Conservation (phyloP, 2,329 filamentous ascomycete genomes). For the Clonostachys rhizophaga region DNA sequence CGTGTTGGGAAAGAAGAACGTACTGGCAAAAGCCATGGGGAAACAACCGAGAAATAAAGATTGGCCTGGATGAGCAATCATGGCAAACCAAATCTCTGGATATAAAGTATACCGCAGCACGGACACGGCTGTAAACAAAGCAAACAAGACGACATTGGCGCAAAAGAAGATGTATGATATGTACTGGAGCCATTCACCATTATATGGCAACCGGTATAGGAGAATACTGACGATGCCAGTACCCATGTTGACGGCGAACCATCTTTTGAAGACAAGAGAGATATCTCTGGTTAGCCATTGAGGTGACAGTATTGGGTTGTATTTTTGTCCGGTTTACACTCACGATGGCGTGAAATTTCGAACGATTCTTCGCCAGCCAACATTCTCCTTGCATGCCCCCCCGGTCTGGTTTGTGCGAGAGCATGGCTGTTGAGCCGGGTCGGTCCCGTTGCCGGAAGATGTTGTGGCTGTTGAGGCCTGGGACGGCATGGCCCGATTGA, state of each 20-base stretch:
- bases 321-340: conserved; percentile 11
- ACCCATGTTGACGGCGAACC: conserved; percentile 61
- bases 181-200: conserved; percentile 50
- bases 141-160: conserved; percentile 55
- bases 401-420: no score
- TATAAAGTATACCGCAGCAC: conserved; percentile 59
- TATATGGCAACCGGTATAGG: conserved; percentile 57
- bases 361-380: conserved; percentile 38
- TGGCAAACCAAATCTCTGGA: conserved; percentile 59
- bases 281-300: not conserved
- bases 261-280: conserved; percentile 23
- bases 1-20: conserved; percentile 5
- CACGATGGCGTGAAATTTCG: conserved; percentile 52
- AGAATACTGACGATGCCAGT: conserved; percentile 64
- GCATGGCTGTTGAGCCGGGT: no score
- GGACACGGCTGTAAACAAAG: conserved; percentile 46
- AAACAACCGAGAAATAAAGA: conserved; percentile 65
- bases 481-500: no score
- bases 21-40: conserved; percentile 62
- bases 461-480: no score
- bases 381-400: conserved; percentile 19
- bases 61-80: conserved; percentile 63
- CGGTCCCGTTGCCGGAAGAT: no score
- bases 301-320: not conserved
- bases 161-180: conserved; percentile 56